Base-by-base conservation (phyloP, 179 eudicot genomes). In the Patellifolia procumbens region DNA sequence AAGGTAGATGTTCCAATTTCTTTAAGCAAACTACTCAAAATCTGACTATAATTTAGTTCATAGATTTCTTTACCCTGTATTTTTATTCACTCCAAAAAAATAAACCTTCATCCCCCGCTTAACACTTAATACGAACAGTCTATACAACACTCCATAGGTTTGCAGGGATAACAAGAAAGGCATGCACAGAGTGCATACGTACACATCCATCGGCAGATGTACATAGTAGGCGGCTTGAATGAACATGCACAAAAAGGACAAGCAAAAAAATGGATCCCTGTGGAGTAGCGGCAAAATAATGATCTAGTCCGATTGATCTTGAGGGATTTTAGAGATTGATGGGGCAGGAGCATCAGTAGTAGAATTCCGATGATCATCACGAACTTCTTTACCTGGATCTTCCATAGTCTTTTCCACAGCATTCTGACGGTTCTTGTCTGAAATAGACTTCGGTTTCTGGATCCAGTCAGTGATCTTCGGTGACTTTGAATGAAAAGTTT, bases 401-500 rank as follows among this genome's bases (percentile, higher is more conserved):
- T 77, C 86, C 13, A 76, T 29, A 20, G 76, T 65, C 53, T 78
- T 80, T 26, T 65, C 46, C 59, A 74, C 78, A 5, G 60, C 2
- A 3, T 73, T 56, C 45, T 58, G 78, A 28, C 58, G 70, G 20
- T 63, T 75, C 52, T 80, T 78, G 39, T 76, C 78, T 80, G 67
- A 79, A 17, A 81, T 75, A 49, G 67, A 34, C 32, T 86, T 84
- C 3, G 83, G 85, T 70, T 86, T 87, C 74, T 74, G 81, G 17
- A 74, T 81, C 89, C 84, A 80, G 19, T 86, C 83, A 48, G 87
- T 79, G 68, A 85, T 73, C 78, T 83, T 84, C 0, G 76, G 56
- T 39, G 96, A 75, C 76, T 86, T 84, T 5, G 91, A 49, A 3
- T 78, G 84, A 53, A 89, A 73, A 28, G 76, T 76, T 31, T 86